A percentile compares a stretch with the other conserved stretches of the same genome.
Evolutionary conservation across 805 yeast genomes (phyloP).

Genomic region (Pichia deserticola): DNA sequence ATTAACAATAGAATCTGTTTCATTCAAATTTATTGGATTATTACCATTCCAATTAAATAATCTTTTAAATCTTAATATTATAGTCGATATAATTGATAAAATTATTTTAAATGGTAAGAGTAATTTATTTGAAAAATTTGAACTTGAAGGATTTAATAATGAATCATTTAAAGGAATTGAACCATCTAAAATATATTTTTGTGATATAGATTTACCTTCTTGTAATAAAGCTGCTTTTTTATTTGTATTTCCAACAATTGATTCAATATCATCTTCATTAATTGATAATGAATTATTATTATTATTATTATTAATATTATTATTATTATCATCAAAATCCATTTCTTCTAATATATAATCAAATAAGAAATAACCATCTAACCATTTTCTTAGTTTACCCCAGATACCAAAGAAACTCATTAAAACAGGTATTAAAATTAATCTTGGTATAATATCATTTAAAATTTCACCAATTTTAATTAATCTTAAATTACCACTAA

Average conservation of each 20-base stretch:
- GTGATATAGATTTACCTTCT: constrained; percentile 24
- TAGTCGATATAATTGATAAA: background rate
- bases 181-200: constrained; percentile 10
- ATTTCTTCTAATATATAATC: constrained; percentile 28
- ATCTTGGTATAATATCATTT: constrained; percentile 70
- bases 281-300: background rate
- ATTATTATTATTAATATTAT: background rate
- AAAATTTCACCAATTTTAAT: constrained; percentile 67
- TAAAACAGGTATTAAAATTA: constrained; percentile 61
- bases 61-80: background rate
- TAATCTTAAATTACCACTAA: constrained; percentile 68
- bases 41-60: background rate
- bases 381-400: constrained; percentile 43
- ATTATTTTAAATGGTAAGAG: too few species aligned
- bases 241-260: constrained; percentile 1
- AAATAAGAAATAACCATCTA: constrained; percentile 23
- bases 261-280: constrained; percentile 1
- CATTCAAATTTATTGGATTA: background rate
- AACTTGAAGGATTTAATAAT: background rate
- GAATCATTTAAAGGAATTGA: constrained; percentile 4
- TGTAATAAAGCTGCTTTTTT: constrained; percentile 19
- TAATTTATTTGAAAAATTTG: background rate
- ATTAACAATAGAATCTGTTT: constrained; percentile 4
- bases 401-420: constrained; percentile 61
- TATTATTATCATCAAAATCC: constrained; percentile 17